Base-by-base conservation (phyloP, 352 stramenopile species). In the Pythium aristosporum region DNA sequence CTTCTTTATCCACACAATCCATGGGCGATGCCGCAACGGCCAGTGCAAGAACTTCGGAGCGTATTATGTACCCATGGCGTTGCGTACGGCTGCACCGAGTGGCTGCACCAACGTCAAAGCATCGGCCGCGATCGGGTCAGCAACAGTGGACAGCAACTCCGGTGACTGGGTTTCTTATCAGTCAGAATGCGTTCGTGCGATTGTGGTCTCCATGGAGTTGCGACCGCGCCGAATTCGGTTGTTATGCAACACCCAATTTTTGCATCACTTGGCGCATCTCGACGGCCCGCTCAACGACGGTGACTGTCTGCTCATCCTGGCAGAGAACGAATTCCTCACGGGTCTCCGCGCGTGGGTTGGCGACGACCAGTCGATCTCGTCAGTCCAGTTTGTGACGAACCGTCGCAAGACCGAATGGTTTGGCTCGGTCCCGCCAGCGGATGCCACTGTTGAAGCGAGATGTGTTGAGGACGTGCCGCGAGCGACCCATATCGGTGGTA, bases 391-490 rank as follows among this genome's bases (percentile, higher is more conserved):
- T 10, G 4, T 36, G 13, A 63, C 57, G 18, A 63, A 18, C 5
- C 46, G 18, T 18, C 57, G 57, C 57, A 49, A 32, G 8, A 63
- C 57, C 32, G 46, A 56, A 21, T 57, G 57, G 57, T 57, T 63
- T 50, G 57, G 57, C 20, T 5, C 13, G 20, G 20, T 48, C 2
- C 57, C 57, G 12, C 16, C 12, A 10, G n/a, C 32, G 1, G 28
- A 32, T 15, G 44, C 46, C 10, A 23, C 20, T 5, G 16, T 63
- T n/a, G 43, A 55, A 23, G 23, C 44, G 21, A 20, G 57, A 41
- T 21, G 20, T 12, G 20, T 63, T 21, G 8, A 39, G 20, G 36
- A 49, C 23, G 5, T 34, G 18, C 57, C 46, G 11, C 1, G 9
- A 3, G 44, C 57, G 34, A 63, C 57, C 3, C 57, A 63, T 34